Conservation (phyloP, 768 basidiomycete species). For the Lentinula edodes region DNA sequence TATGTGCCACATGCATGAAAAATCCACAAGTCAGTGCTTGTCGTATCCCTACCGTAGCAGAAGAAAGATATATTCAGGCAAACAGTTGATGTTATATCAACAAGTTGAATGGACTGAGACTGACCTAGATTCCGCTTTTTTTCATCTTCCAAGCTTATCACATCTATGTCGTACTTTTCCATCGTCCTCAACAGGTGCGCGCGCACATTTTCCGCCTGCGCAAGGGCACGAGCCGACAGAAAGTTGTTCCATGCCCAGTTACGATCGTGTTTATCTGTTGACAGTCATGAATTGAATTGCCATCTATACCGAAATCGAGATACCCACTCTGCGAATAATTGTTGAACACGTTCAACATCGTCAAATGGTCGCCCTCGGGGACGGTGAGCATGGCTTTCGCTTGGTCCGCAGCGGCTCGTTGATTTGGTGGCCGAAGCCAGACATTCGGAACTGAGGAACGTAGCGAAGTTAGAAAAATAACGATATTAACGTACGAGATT, state of each 20-base stretch:
- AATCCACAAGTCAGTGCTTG: constrained; percentile 87
- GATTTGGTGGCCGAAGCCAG: constrained; percentile 88
- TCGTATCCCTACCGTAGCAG: constrained; percentile 39
- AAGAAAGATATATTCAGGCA: constrained; percentile 55
- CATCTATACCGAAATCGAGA: not conserved
- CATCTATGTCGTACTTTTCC: constrained; percentile 82
- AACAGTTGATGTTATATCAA: no score
- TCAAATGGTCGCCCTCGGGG: constrained; percentile 96
- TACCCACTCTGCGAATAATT: constrained; percentile 76
- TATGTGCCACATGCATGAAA: constrained; percentile 98
- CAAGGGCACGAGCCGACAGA: constrained; percentile 74
- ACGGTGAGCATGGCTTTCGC: constrained; percentile 86
- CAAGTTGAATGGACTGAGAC: not conserved
- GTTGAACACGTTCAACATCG: constrained; percentile 92
- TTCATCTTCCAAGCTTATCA: constrained; percentile 64
- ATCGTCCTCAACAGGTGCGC: constrained; percentile 84
- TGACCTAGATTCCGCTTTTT: constrained; percentile 31
- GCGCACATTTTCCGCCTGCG: constrained; percentile 92
- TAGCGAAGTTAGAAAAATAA: not conserved
- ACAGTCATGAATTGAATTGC: not conserved
- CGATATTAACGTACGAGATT: not conserved
- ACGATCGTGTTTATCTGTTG: constrained; percentile 66
- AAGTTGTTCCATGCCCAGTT: constrained; percentile 93
- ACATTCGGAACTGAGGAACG: constrained; percentile 71
- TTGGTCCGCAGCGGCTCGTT: constrained; percentile 85